Evolutionary conservation across 352 stramenopile species (phyloP), one percentile per base, ranked within the genome.

Genomic region (Pythium phragmitis): DNA sequence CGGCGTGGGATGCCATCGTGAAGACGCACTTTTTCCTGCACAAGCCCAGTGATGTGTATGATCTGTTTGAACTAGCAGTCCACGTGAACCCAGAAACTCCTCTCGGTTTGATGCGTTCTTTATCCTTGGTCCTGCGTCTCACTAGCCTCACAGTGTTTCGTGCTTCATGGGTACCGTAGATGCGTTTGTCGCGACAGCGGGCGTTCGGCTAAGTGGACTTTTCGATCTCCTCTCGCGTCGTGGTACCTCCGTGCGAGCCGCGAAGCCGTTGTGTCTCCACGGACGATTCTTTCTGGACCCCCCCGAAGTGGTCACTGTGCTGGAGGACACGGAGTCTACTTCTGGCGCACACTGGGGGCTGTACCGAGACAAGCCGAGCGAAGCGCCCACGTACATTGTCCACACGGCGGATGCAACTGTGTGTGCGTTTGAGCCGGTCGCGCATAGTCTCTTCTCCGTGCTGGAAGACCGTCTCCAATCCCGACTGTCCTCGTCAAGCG

Each of bases 211-310:
- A 28, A 74, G 65, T 17, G 81, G 81, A 30, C 69, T 69, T 1
- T 90, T 88, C 46, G 79, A 82, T n/a, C 37, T 85, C 21, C 65
- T 90, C 12, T 42, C 41, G 11, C 23, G 30, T 37, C 50, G 59
- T n/a, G 53, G 53, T 19, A 64, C 28, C 23, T 43, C 65, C 11
- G 56, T 87, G 36, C n/a, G 36, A 3, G n/a, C 58, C 34, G 50
- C 67, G 23, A 80, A 77, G 55, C 77, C 78, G 33, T 43, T 85
- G 46, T 72, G 69, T 67, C 51, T 90, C n/a, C 81, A 88, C 26
- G 79, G 75, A 3, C 71, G 81, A 5, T 81, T 69, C 61, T 82
- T 75, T 39, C 62, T 76, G 8, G 81, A 90, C 26, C 79, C 79
- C 2, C 75, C 81, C 13, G 81, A 90, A 57, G 72, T 90, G 33